phyloP scores from a whole-genome alignment of 208 protist genomes.

The Acanthamoeba royreba region DNA sequence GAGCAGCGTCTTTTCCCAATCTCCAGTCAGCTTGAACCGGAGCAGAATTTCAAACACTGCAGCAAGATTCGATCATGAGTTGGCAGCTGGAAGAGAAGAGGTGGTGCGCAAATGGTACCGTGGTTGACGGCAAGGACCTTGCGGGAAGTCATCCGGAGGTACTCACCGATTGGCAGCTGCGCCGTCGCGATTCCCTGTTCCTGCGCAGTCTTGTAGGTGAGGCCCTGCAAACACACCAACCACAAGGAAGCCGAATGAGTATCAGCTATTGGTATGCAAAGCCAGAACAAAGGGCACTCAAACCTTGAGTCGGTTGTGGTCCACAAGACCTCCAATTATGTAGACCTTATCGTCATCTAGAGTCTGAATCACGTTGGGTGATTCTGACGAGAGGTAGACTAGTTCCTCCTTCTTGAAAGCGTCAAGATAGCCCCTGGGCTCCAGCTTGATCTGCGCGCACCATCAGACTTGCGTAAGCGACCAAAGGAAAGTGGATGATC shows the following conservation, averaged over 20 bases:
- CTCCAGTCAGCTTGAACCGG: slow-evolving; percentile 30
- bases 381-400: slow-evolving; percentile 81
- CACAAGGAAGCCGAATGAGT: neutral
- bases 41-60: slow-evolving; percentile 78
- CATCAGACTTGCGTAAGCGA: too few species aligned
- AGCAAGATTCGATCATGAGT: too few species aligned
- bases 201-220: slow-evolving; percentile 69
- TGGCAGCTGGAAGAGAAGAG: too few species aligned
- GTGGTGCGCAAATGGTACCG: too few species aligned
- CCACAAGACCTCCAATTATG: slow-evolving; percentile 84
- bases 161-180: slow-evolving; percentile 79
- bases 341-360: slow-evolving; percentile 77
- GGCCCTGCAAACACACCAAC: neutral
- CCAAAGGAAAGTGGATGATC: too few species aligned
- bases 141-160: slow-evolving; percentile 67
- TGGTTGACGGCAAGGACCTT: slow-evolving; percentile 84
- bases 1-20: slow-evolving; percentile 73
- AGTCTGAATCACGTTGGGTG: slow-evolving; percentile 65
- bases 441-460: neutral
- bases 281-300: too few species aligned
- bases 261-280: too few species aligned
- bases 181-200: slow-evolving; percentile 68
- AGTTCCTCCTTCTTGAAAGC: slow-evolving; percentile 52
- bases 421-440: slow-evolving; percentile 17
- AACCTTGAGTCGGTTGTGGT: slow-evolving; percentile 82